Conservation (phyloP, 495 filamentous ascomycete genomes). For the Pseudevernia furfuracea region DNA sequence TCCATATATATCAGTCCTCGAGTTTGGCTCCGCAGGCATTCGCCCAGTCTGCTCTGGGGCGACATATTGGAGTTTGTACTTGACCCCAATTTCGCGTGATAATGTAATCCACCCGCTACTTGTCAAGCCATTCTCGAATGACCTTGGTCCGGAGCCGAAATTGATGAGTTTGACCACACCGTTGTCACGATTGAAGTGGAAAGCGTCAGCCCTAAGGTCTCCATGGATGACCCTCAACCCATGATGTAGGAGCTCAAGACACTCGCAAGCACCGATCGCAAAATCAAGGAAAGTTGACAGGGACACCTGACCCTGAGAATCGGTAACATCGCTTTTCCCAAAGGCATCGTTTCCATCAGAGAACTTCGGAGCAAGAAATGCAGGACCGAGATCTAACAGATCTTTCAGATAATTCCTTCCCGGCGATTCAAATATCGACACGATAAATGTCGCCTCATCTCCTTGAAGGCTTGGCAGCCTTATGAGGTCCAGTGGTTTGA, state of each 20-base stretch:
- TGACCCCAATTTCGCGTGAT: constrained; percentile 69
- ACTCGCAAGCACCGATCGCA: constrained; percentile 76
- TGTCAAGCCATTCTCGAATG: constrained; percentile 80
- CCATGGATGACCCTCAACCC: constrained; percentile 75
- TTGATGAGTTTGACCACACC: constrained; percentile 69
- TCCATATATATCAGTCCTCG: constrained; percentile 82
- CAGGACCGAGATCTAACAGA: constrained; percentile 67
- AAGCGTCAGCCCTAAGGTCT: constrained; percentile 80
- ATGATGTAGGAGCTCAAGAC: constrained; percentile 79
- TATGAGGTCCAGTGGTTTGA: constrained; percentile 65
- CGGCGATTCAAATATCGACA: constrained; percentile 70
- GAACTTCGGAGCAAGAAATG: constrained; percentile 51
- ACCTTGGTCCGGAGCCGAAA: constrained; percentile 72
- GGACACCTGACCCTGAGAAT: constrained; percentile 52
- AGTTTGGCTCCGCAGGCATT: constrained; percentile 82
- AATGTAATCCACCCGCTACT: constrained; percentile 77
- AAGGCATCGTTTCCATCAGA: constrained; percentile 39
- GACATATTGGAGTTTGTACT: constrained; percentile 79
- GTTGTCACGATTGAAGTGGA: constrained; percentile 65
- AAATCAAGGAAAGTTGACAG: constrained; percentile 75
- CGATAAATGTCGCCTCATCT: constrained; percentile 57
- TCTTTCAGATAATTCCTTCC: constrained; percentile 64
- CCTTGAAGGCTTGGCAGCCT: constrained; percentile 55
- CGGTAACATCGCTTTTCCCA: constrained; percentile 27
- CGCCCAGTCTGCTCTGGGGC: constrained; percentile 88